Evolutionary conservation across 257 asterid genomes (phyloP).

Genomic region (Catharanthus roseus): DNA sequence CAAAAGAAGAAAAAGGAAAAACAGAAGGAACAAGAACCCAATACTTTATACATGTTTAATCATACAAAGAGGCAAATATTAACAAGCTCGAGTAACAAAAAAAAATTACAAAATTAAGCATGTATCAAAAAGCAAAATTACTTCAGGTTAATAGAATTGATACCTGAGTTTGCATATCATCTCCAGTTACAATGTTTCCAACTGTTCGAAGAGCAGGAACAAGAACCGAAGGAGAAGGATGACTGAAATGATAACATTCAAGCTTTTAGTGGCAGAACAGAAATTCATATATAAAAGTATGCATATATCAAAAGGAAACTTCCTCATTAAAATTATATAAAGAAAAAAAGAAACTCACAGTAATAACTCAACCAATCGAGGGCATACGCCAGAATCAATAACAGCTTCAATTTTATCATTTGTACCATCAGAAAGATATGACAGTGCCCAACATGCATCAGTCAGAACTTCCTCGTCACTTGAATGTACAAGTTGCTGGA

Average conservation of each 20-base stretch:
- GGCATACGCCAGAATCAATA: slow-evolving; percentile 80
- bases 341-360: slow-evolving; percentile 44
- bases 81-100: not conserved
- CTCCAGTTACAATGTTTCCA: slow-evolving; percentile 95
- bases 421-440: slow-evolving; percentile 86
- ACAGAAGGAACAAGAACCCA: not conserved
- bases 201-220: slow-evolving; percentile 88
- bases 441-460: slow-evolving; percentile 94
- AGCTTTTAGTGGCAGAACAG: slow-evolving; percentile 13
- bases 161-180: slow-evolving; percentile 94
- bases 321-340: not conserved
- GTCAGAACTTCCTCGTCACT: slow-evolving; percentile 87
- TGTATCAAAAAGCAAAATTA: not conserved
- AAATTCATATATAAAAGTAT: not conserved
- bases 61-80: not conserved
- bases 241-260: slow-evolving; percentile 41
- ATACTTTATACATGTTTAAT: not conserved
- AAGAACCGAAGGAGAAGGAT: slow-evolving; percentile 76
- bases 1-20: not conserved
- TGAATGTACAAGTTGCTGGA: slow-evolving; percentile 61
- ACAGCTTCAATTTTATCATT: slow-evolving; percentile 90
- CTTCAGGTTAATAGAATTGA: not conserved
- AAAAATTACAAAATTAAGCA: not conserved
- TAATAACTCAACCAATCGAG: slow-evolving; percentile 67
- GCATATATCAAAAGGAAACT: not conserved